Percentiles rank a stretch among this genome's conserved stretches.
Evolutionary conservation across 768 basidiomycete species (phyloP).

Genomic region (Boletales sp.): DNA sequence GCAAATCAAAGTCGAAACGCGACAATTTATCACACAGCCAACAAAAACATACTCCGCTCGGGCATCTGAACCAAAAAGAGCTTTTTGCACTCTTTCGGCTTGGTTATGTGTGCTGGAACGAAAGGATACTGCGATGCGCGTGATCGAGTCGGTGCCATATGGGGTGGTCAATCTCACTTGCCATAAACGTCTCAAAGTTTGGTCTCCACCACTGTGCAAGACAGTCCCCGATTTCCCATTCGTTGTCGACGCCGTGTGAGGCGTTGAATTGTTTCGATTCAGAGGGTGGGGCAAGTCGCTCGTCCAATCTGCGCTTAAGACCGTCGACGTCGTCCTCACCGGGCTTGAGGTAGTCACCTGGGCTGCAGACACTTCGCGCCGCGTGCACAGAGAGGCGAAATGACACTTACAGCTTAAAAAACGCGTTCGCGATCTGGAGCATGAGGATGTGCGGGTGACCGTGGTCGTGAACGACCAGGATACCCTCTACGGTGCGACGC

Average conservation of each 20-base stretch:
- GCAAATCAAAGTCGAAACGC: slow-evolving; percentile 4
- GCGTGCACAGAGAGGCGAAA: background rate
- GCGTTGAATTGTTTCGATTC: slow-evolving; percentile 74
- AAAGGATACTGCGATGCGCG: slow-evolving; percentile 71
- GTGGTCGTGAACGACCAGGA: slow-evolving; percentile 84
- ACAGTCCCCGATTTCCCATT: slow-evolving; percentile 96
- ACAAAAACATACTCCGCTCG: slow-evolving; percentile 67
- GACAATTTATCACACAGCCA: background rate
- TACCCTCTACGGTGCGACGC: slow-evolving; percentile 88
- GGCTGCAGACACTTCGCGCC: slow-evolving; percentile 41
- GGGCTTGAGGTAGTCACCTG: slow-evolving; percentile 98
- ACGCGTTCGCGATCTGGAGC: slow-evolving; percentile 97
- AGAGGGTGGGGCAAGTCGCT: slow-evolving; percentile 78
- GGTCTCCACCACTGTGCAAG: slow-evolving; percentile 99
- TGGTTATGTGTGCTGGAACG: slow-evolving; percentile 91
- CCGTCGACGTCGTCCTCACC: slow-evolving; percentile 93
- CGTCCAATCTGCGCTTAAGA: slow-evolving; percentile 83
- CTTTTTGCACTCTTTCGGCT: slow-evolving; percentile 98
- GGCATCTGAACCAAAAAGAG: slow-evolving; percentile 95
- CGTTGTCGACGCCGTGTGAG: slow-evolving; percentile 74
- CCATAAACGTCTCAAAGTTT: slow-evolving; percentile 99
- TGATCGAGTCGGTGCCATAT: background rate
- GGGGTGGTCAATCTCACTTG: slow-evolving; percentile 36
- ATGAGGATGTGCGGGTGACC: slow-evolving; percentile 97
- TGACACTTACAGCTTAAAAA: slow-evolving; percentile 89